Percentiles rank a stretch among this genome's conserved stretches.
phyloP scores from a whole-genome alignment of 139 green algal species.

The Chlorella sp. region DNA sequence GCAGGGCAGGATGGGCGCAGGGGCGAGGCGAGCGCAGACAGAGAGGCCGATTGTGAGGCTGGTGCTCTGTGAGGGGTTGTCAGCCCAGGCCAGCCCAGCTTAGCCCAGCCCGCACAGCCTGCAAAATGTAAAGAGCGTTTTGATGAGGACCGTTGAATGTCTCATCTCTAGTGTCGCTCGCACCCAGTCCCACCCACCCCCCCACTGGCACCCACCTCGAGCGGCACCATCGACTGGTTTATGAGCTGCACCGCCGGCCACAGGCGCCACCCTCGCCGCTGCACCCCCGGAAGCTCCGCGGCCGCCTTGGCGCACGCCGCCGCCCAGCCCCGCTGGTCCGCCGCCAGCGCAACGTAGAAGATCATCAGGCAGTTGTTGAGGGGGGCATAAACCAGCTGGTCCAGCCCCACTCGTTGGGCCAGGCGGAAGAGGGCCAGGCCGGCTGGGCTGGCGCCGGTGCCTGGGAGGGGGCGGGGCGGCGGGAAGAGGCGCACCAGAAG shows the following conservation, averaged over 20 bases:
- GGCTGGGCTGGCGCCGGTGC: no score
- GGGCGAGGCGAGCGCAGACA: no score
- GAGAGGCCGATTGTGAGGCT: no score
- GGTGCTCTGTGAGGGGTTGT: no score
- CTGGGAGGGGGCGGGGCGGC: neutral
- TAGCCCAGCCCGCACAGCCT: no score
- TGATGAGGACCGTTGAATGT: no score
- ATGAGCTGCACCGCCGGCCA: conserved; percentile 42
- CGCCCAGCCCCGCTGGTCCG: conserved; percentile 15
- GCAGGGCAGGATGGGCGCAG: no score
- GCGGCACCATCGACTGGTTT: conserved; percentile 40
- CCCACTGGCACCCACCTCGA: conserved; percentile 4
- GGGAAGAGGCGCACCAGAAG: conserved; percentile 15
- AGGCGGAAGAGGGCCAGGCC: neutral
- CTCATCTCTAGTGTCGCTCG: no score
- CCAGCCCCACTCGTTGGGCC: conserved; percentile 4
- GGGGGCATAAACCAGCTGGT: conserved; percentile 46
- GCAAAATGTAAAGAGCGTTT: no score
- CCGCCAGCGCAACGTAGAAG: neutral
- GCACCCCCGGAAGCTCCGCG: neutral
- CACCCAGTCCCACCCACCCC: neutral
- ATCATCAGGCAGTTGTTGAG: conserved; percentile 46
- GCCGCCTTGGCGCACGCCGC: neutral
- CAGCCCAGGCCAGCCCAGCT: no score
- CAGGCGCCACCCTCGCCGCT: conserved; percentile 32